Percentiles rank a stretch among this genome's conserved stretches.
These are phyloP conservation scores for Incumbomyces delicatus DNA, from an alignment of 2,329 filamentous ascomycete species.

Conservation along the genomic window DNA sequence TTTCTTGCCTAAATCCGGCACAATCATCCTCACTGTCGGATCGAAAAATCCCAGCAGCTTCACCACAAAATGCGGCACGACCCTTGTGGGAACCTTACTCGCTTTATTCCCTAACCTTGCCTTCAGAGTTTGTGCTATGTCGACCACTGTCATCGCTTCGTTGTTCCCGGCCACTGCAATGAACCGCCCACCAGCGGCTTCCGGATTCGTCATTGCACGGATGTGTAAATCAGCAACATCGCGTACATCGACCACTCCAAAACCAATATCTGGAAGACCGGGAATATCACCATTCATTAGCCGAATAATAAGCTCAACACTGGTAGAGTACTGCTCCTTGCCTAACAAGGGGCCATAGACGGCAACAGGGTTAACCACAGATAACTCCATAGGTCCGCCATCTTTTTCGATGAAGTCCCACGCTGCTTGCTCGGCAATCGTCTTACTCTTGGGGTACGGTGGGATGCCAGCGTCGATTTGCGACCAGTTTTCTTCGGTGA, in stretches of 20 bases:
- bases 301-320: conserved; percentile 16
- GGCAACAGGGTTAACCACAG: conserved; percentile 23
- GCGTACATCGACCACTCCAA: conserved; percentile 24
- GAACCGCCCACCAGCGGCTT: conserved; percentile 22
- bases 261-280: conserved; percentile 21
- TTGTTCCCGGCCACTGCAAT: conserved; percentile 9
- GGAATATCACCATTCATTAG: conserved; percentile 25
- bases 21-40: conserved; percentile 14
- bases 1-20: conserved; percentile 19
- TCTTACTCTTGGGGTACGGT: conserved; percentile 27
- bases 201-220: conserved; percentile 21
- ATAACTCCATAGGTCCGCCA: conserved; percentile 22
- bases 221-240: conserved; percentile 27
- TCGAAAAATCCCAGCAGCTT: conserved; percentile 15
- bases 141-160: conserved; percentile 12
- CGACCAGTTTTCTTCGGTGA: conserved; percentile 27
- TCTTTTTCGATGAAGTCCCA: conserved; percentile 27
- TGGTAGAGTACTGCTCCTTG: conserved; percentile 20
- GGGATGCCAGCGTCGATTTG: conserved; percentile 14
- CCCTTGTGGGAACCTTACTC: conserved; percentile 44
- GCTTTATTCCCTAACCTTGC: conserved; percentile 5
- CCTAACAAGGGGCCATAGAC: conserved; percentile 26
- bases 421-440: conserved; percentile 25
- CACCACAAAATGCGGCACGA: conserved; percentile 39
- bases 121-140: conserved; percentile 21